Percentiles rank a stretch among this genome's conserved stretches.
Conservation (phyloP, 345 rosid species). For the Citrus glauca region DNA sequence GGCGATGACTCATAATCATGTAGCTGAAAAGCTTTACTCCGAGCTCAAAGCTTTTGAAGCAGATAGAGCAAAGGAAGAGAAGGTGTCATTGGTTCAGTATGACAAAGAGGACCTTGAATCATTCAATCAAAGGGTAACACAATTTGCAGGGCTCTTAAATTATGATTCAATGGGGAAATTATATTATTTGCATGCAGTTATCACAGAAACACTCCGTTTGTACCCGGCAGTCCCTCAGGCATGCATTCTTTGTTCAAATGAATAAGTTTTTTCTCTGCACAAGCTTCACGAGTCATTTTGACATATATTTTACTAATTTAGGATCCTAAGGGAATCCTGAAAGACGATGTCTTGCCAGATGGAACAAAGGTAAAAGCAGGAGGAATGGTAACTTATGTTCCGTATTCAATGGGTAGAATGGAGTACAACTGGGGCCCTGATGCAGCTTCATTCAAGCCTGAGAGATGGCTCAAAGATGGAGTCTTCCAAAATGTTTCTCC, state of each 20-base stretch:
- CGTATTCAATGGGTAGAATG: slow-evolving; percentile 99
- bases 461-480: slow-evolving; percentile 89
- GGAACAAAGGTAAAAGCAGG: slow-evolving; percentile 93
- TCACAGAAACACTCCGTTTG: slow-evolving; percentile 84
- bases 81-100: slow-evolving; percentile 30
- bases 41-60: slow-evolving; percentile 70
- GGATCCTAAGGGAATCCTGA: slow-evolving; percentile 78
- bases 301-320: slow-evolving; percentile 14
- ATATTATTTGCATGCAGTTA: slow-evolving; percentile 77
- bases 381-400: slow-evolving; percentile 96
- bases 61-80: slow-evolving; percentile 53
- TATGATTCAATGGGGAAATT: slow-evolving; percentile 72
- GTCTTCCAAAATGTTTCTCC: slow-evolving; percentile 83
- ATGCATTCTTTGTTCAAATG: neutral
- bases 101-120: slow-evolving; percentile 40
- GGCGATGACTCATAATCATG: slow-evolving; percentile 56
- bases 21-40: slow-evolving; percentile 58
- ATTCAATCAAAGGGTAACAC: slow-evolving; percentile 48
- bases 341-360: slow-evolving; percentile 82
- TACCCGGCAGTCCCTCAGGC: slow-evolving; percentile 98
- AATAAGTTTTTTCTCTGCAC: neutral
- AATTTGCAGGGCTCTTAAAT: slow-evolving; percentile 57
- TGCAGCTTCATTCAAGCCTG: slow-evolving; percentile 77
- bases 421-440: slow-evolving; percentile 91
- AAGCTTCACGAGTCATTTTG: neutral